These are phyloP conservation scores for Tephrocybe rancida DNA, from an alignment of 768 basidiomycete species.

Conservation along the genomic window DNA sequence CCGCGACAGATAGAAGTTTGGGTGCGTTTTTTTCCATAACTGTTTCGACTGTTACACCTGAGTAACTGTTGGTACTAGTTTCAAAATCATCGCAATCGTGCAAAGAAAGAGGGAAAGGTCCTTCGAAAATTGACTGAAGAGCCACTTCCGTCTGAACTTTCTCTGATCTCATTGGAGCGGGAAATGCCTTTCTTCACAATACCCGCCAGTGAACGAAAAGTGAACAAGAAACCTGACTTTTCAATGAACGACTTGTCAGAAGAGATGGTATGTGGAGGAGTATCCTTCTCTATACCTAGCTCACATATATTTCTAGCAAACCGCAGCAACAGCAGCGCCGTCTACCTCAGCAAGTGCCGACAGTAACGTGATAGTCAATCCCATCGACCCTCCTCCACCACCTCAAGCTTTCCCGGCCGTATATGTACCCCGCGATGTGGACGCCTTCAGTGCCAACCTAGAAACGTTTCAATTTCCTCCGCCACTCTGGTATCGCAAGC, in stretches of 20 bases:
- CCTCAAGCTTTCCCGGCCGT: conserved; percentile 29
- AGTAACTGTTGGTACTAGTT: conserved; percentile 36
- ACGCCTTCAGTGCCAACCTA: conserved; percentile 11
- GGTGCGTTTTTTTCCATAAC: conserved; percentile 31
- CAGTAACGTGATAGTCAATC: neutral
- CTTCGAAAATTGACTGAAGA: conserved; percentile 21
- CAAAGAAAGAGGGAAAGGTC: conserved; percentile 30
- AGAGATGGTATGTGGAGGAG: neutral
- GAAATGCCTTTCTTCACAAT: conserved; percentile 28
- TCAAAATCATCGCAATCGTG: conserved; percentile 52
- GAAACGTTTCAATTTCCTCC: conserved; percentile 25
- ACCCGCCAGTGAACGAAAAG: conserved; percentile 16
- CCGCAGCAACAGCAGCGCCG: neutral
- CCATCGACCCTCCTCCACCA: conserved; percentile 11
- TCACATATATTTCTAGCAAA: neutral
- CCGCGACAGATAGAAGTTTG: conserved; percentile 55
- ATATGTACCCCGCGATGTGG: conserved; percentile 6
- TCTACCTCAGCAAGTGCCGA: neutral
- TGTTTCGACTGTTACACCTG: neutral
- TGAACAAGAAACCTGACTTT: conserved; percentile 5
- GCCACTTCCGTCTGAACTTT: conserved; percentile 20
- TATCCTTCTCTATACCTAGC: neutral
- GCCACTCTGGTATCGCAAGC: conserved; percentile 33
- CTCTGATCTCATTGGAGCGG: conserved; percentile 24
- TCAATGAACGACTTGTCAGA: conserved; percentile 6